Conservation (phyloP, 2,329 filamentous ascomycete species). For the Kalaharituber pfeilii region DNA sequence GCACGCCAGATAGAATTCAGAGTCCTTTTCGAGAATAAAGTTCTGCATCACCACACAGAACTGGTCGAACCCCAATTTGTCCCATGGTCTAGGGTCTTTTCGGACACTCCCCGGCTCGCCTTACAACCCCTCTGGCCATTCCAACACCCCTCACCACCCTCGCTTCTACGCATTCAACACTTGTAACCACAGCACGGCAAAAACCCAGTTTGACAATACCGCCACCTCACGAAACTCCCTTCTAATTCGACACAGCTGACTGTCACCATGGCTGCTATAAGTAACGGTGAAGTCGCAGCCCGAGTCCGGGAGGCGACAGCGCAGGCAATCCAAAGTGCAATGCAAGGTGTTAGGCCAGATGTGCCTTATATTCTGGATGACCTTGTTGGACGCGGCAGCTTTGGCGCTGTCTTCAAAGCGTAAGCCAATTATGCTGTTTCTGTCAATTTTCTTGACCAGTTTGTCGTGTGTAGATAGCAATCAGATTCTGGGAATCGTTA, state of each 20-base stretch:
- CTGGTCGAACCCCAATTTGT: too few relatives aligned
- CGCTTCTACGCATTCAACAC: not conserved
- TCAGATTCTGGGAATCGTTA: not conserved
- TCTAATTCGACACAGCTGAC: too few relatives aligned
- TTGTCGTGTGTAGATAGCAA: not conserved
- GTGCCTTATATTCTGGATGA: slow-evolving; percentile 19
- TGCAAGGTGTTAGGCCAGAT: slow-evolving; percentile 14
- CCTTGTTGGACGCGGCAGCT: slow-evolving; percentile 22
- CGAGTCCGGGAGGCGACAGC: slow-evolving; percentile 5
- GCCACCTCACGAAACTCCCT: too few relatives aligned
- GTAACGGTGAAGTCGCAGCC: not conserved
- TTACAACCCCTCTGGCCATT: not conserved
- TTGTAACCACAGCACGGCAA: not conserved
- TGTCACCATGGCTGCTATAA: not conserved
- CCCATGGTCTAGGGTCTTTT: too few relatives aligned
- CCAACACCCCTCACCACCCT: not conserved
- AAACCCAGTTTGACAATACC: not conserved
- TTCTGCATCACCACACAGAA: not conserved
- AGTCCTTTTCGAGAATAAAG: not conserved
- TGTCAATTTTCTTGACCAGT: not conserved
- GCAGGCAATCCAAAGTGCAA: slow-evolving; percentile 16
- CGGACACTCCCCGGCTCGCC: too few relatives aligned
- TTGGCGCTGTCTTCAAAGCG: slow-evolving; percentile 23
- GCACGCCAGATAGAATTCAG: too few relatives aligned
- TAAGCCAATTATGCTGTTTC: slow-evolving; percentile 5